Evolutionary conservation across 495 filamentous ascomycete species (phyloP).

Genomic region (Choiromyces venosus): DNA sequence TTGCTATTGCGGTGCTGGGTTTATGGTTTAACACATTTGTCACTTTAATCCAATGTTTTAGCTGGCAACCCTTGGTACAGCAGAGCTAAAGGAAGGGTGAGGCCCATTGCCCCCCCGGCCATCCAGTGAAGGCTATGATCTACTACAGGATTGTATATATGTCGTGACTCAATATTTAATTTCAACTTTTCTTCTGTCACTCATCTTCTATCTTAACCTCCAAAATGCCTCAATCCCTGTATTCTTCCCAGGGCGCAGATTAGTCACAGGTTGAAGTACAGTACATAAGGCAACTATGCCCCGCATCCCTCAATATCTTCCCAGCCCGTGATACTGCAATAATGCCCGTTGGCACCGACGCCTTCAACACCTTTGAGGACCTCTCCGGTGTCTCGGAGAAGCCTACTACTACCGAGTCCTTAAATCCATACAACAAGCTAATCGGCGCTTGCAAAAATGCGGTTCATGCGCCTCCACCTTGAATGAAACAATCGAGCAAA

Average conservation of each 20-base stretch:
- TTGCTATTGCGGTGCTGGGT: background rate
- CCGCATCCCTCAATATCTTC: background rate
- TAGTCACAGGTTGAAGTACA: background rate
- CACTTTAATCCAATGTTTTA: background rate
- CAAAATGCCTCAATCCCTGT: background rate
- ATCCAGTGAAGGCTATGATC: background rate
- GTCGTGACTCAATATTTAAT: background rate
- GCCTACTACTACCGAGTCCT: slow-evolving; percentile 44
- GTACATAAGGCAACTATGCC: no score
- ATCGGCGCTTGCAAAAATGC: slow-evolving; percentile 58
- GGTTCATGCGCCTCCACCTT: slow-evolving; percentile 45
- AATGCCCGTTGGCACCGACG: slow-evolving; percentile 42
- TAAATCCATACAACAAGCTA: slow-evolving; percentile 73
- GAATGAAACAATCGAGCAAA: no score
- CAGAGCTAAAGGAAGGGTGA: background rate
- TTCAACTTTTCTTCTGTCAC: background rate
- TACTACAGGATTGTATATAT: background rate
- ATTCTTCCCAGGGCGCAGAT: background rate
- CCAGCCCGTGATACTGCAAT: slow-evolving; percentile 7
- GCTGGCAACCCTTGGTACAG: background rate
- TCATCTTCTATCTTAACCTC: background rate
- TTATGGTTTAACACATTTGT: background rate
- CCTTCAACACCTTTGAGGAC: slow-evolving; percentile 54
- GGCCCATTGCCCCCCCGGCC: background rate
- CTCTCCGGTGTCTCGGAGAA: slow-evolving; percentile 48